phyloP scores from a whole-genome alignment of 257 asterid species.

The Buddleja alternifolia region DNA sequence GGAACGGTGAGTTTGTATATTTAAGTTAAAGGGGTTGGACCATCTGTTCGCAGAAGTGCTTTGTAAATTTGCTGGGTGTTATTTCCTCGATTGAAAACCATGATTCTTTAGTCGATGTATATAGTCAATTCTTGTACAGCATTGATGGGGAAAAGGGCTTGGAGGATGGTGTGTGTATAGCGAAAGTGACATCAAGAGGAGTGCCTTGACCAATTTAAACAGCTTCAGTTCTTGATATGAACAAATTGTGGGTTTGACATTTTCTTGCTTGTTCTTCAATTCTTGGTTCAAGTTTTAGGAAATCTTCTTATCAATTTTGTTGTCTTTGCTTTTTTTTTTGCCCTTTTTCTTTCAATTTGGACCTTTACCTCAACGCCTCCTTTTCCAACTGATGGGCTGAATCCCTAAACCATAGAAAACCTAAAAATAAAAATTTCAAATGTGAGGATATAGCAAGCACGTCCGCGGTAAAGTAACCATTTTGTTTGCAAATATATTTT shows the following conservation, averaged over 20 bases:
- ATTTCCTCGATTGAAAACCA: not conserved
- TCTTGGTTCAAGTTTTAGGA: no score
- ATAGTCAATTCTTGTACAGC: conserved; percentile 34
- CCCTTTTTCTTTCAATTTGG: no score
- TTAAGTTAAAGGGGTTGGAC: not conserved
- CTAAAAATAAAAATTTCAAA: no score
- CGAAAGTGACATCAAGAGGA: not conserved
- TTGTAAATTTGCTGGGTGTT: not conserved
- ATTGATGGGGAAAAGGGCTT: not conserved
- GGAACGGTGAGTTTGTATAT: conserved; percentile 29
- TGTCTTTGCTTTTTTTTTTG: no score
- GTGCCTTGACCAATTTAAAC: conserved; percentile 1
- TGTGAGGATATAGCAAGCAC: no score
- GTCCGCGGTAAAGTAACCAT: no score
- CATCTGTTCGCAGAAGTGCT: conserved; percentile 11
- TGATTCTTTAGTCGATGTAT: conserved; percentile 33
- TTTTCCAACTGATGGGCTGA: no score
- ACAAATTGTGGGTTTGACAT: not conserved
- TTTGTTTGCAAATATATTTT: no score
- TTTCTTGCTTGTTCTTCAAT: conserved; percentile 4
- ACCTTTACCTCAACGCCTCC: no score
- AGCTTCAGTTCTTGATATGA: not conserved
- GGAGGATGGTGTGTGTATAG: conserved; percentile 4
- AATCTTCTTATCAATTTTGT: no score
- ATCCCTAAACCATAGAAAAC: no score